Evolutionary conservation across 1,284 basidiomycete genomes (phyloP).

Genomic region (Apiotrichum mycotoxinovorans): DNA sequence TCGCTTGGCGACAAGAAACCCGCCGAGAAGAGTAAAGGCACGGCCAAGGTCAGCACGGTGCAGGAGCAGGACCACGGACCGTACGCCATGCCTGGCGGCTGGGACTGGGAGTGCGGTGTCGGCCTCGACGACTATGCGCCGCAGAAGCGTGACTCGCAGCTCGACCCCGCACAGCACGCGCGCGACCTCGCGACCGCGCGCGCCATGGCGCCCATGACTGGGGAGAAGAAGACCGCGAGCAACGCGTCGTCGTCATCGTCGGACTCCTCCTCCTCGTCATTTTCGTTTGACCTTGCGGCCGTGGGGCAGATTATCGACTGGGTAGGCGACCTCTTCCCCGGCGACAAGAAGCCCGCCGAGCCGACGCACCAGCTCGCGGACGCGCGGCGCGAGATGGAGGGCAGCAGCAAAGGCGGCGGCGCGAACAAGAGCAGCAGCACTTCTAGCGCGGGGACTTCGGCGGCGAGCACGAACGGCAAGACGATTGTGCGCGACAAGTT

Average conservation of each 20-base stretch:
- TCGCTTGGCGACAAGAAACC: slow-evolving; percentile 3
- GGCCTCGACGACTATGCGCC: slow-evolving; percentile 7
- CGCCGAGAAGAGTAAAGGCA: not conserved
- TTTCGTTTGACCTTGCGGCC: slow-evolving; percentile 42
- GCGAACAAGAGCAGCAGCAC: too few relatives aligned
- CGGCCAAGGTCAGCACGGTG: not conserved
- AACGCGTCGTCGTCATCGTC: slow-evolving; percentile 22
- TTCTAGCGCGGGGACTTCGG: not conserved
- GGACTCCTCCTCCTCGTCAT: too few relatives aligned
- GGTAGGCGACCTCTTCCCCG: slow-evolving; percentile 47
- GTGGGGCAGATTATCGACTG: slow-evolving; percentile 50
- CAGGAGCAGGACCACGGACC: not conserved
- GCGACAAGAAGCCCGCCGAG: slow-evolving; percentile 21
- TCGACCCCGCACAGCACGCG: slow-evolving; percentile 12
- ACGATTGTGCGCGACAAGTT: slow-evolving; percentile 46
- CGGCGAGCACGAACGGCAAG: slow-evolving; percentile 9
- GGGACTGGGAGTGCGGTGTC: slow-evolving; percentile 24
- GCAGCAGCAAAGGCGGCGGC: slow-evolving; percentile 3
- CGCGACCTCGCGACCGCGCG: slow-evolving; percentile 20
- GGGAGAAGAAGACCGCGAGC: slow-evolving; percentile 3
- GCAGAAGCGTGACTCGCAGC: slow-evolving; percentile 12
- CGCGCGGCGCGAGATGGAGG: slow-evolving; percentile 38
- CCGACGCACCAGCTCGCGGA: slow-evolving; percentile 43
- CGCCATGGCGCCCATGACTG: slow-evolving; percentile 14
- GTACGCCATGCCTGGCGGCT: slow-evolving; percentile 17